Evolutionary conservation across 352 stramenopile genomes (phyloP).

Genomic region (Hyaloperonospora arabidopsidis): DNA sequence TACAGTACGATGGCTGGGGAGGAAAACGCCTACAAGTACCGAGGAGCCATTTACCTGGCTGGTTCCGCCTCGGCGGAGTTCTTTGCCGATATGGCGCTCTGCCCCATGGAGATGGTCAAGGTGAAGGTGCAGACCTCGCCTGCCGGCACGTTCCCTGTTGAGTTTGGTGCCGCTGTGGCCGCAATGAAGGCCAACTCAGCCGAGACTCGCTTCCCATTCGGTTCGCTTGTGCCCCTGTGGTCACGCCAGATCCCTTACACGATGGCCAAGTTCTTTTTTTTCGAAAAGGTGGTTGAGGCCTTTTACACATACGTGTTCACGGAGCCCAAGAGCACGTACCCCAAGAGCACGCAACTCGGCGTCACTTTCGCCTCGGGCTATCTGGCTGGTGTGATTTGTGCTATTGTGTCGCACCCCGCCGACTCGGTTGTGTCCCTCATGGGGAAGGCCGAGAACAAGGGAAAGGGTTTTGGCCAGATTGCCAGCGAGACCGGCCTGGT

Average conservation of each 20-base stretch:
- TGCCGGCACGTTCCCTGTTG: constrained; percentile 82
- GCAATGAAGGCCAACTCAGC: constrained; percentile 85
- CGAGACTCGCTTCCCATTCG: constrained; percentile 88
- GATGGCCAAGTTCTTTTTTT: constrained; percentile 99
- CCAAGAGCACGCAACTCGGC: constrained; percentile 91
- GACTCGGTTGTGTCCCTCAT: constrained; percentile 98
- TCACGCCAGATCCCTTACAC: constrained; percentile 97
- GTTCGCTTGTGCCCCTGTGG: constrained; percentile 85
- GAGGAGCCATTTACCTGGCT: constrained; percentile 86
- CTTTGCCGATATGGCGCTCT: constrained; percentile 90
- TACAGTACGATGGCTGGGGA: constrained; percentile 88
- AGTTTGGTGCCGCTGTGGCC: constrained; percentile 79
- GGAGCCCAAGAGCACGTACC: constrained; percentile 87
- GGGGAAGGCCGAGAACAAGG: constrained; percentile 87
- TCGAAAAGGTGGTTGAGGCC: constrained; percentile 84
- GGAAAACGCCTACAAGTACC: constrained; percentile 90
- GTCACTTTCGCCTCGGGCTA: constrained; percentile 97
- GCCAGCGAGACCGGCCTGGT: constrained; percentile 65
- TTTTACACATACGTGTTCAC: constrained; percentile 89
- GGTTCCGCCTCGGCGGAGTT: constrained; percentile 91
- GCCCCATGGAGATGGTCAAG: constrained; percentile 94
- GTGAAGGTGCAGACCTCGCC: constrained; percentile 90
- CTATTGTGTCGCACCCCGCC: constrained; percentile 98
- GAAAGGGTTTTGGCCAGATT: constrained; percentile 87
- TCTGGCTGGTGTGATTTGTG: constrained; percentile 97